phyloP scores from a whole-genome alignment of 305 asterid genomes.

The Striga hermonthica region DNA sequence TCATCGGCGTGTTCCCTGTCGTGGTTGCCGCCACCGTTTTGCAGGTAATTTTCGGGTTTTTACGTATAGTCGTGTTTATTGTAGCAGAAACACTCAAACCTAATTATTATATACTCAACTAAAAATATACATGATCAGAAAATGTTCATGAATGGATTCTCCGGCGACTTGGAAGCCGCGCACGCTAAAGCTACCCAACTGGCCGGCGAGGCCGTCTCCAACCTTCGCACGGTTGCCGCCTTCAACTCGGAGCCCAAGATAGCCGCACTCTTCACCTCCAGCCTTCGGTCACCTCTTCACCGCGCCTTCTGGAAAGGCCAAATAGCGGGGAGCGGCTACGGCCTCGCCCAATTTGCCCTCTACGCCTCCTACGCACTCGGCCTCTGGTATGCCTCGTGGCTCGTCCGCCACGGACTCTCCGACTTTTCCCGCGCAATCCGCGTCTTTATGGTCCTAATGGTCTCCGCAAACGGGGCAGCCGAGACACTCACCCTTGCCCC shows the following conservation, averaged over 20 bases:
- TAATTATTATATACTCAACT: not conserved
- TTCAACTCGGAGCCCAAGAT: constrained; percentile 85
- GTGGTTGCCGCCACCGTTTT: constrained; percentile 97
- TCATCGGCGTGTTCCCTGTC: constrained; percentile 85
- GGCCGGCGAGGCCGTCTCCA: constrained; percentile 98
- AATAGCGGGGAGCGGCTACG: constrained; percentile 92
- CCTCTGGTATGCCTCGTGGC: constrained; percentile 98
- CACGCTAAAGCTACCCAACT: constrained; percentile 92
- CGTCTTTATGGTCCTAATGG: constrained; percentile 99
- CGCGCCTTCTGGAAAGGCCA: constrained; percentile 99
- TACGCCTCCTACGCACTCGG: constrained; percentile 94
- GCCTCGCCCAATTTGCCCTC: constrained; percentile 86
- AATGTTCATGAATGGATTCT: constrained; percentile 97
- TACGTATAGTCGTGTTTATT: not conserved
- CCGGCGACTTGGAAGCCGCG: constrained; percentile 92
- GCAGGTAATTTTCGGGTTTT: constrained; percentile 52
- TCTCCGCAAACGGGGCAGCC: constrained; percentile 98
- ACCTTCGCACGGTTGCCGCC: constrained; percentile 90
- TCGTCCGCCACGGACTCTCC: constrained; percentile 92
- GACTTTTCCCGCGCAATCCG: constrained; percentile 96
- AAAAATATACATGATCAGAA: constrained; percentile 47
- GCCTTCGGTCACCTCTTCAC: constrained; percentile 61
- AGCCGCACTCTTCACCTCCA: constrained; percentile 61
- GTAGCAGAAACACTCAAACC: not conserved
- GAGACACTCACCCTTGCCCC: constrained; percentile 95